These are phyloP conservation scores for Geranium brycei DNA, from an alignment of 345 rosid species.

Conservation along the genomic window DNA sequence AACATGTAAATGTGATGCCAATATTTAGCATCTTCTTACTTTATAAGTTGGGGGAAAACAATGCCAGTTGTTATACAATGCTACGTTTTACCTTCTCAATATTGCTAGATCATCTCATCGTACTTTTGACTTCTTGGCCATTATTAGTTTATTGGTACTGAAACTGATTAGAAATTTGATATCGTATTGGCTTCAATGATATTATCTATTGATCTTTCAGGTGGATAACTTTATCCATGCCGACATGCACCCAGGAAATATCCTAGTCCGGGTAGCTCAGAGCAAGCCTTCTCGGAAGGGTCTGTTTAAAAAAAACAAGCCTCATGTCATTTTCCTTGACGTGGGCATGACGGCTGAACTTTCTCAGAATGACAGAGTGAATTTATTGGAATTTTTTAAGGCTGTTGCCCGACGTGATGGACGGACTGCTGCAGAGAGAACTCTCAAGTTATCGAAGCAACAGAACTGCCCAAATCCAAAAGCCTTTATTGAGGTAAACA, in stretches of 20 bases:
- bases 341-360: slow-evolving; percentile 99
- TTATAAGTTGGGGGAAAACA: too few relatives aligned
- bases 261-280: slow-evolving; percentile 65
- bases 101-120: neutral
- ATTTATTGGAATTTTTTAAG: slow-evolving; percentile 77
- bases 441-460: slow-evolving; percentile 64
- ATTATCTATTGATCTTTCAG: slow-evolving; percentile 28
- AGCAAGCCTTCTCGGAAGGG: slow-evolving; percentile 45
- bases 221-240: slow-evolving; percentile 98
- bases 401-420: slow-evolving; percentile 96
- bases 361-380: slow-evolving; percentile 61
- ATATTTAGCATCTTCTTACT: neutral
- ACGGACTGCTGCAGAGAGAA: slow-evolving; percentile 69
- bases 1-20: neutral
- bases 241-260: slow-evolving; percentile 99
- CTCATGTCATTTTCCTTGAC: slow-evolving; percentile 89
- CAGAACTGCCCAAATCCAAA: slow-evolving; percentile 86
- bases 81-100: neutral
- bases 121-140: neutral
- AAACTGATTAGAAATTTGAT: neutral
- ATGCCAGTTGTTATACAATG: too few relatives aligned
- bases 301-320: slow-evolving; percentile 63
- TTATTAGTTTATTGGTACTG: neutral
- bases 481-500: slow-evolving; percentile 55
- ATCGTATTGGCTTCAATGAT: neutral